A percentile compares a stretch with the other conserved stretches of the same genome.
Evolutionary conservation across 805 yeast species (phyloP).

Genomic region (Maudiozyma saulgeensis): DNA sequence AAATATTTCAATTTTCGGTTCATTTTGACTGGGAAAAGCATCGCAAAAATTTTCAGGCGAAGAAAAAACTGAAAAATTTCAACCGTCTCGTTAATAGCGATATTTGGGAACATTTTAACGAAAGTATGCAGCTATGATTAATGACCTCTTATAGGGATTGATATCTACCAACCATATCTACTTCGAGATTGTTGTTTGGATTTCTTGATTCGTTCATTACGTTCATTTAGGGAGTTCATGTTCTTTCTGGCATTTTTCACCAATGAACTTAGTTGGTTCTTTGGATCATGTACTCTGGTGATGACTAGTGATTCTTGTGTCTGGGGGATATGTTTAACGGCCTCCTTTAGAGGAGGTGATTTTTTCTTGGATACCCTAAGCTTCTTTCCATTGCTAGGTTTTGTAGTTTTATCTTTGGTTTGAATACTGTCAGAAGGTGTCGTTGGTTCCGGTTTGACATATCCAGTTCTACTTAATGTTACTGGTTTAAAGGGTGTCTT

Average conservation of each 20-base stretch:
- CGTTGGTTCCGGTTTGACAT: background rate
- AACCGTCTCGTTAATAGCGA: background rate
- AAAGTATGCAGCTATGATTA: too few species aligned
- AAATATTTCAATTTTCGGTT: background rate
- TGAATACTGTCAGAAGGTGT: background rate
- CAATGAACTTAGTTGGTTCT: constrained; percentile 15
- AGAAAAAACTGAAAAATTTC: too few species aligned
- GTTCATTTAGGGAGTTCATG: constrained; percentile 9
- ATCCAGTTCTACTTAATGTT: background rate
- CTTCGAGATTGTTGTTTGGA: constrained; percentile 9
- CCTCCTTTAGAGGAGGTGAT: background rate
- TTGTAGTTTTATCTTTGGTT: background rate
- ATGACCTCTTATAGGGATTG: too few species aligned
- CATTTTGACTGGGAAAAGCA: background rate
- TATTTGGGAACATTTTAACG: background rate
- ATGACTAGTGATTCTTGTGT: constrained; percentile 4
- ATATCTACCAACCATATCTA: constrained; percentile 17
- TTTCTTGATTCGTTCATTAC: constrained; percentile 12
- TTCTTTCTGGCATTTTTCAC: constrained; percentile 14
- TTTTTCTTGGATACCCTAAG: background rate
- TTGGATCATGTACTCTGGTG: constrained; percentile 12
- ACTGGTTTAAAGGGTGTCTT: constrained; percentile 1
- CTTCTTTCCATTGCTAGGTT: background rate
- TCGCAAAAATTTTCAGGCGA: background rate
- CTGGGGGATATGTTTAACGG: background rate